phyloP scores from a whole-genome alignment of 441 rosid species.

The Adansonia grandidieri region DNA sequence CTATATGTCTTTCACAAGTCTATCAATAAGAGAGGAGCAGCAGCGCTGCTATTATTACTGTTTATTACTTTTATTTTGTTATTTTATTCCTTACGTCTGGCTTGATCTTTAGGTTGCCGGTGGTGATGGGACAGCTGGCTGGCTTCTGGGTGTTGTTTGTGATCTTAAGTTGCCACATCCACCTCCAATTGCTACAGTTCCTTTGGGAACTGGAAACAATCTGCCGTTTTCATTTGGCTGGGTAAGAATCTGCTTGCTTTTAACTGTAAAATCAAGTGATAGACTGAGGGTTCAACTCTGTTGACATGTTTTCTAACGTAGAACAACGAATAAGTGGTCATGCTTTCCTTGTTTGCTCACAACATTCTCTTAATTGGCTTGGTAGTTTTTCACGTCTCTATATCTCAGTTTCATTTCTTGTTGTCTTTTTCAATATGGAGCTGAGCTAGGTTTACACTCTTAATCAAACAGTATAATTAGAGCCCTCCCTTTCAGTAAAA shows the following conservation, averaged over 20 bases:
- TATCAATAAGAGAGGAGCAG: not conserved
- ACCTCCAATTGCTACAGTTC: constrained; percentile 86
- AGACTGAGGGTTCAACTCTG: not conserved
- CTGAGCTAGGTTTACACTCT: not conserved
- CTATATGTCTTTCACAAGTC: not conserved
- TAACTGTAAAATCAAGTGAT: constrained; percentile 4
- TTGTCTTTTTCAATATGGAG: not conserved
- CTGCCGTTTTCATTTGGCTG: constrained; percentile 93
- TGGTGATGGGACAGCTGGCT: constrained; percentile 96
- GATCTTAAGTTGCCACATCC: constrained; percentile 82
- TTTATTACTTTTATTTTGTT: not conserved
- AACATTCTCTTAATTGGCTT: not conserved
- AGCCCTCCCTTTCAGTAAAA: not conserved
- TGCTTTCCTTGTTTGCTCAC: not conserved
- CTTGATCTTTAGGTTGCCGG: constrained; percentile 68
- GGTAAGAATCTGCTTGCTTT: constrained; percentile 47
- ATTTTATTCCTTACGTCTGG: not conserved
- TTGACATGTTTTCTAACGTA: constrained; percentile 1
- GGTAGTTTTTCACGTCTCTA: not conserved
- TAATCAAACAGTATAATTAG: no score
- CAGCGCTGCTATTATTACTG: not conserved
- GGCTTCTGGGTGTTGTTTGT: constrained; percentile 92
- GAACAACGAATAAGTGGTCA: not conserved
- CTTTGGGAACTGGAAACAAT: constrained; percentile 92
- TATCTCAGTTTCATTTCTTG: not conserved